Evolutionary conservation across 2,329 filamentous ascomycete genomes (phyloP), one percentile per base, ranked within the genome.

Genomic region (Exophiala bonariae): DNA sequence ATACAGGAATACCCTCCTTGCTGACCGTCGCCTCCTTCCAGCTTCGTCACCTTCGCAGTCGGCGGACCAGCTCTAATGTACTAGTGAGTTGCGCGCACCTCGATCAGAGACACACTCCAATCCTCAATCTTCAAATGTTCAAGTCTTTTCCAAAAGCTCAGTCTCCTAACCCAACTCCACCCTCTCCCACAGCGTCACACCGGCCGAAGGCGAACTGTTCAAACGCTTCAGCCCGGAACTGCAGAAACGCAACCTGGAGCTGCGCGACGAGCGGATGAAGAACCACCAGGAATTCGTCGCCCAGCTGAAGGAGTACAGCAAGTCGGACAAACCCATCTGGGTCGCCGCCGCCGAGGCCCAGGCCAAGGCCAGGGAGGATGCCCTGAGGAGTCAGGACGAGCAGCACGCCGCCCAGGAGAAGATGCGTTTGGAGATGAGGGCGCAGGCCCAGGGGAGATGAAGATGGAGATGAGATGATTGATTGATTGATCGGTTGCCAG

Each of bases 121-220:
- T 67, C 2, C 33, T 9, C 32, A 8, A 5, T 18, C 23, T 14
- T 17, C 6, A 11, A 26, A 26, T 13, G 14, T 17, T 13, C 14
- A 10, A 10, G 23, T 6, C 20, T 17, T 16, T 28, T 23, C 14
- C 5, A 11, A n/a, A 26, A 33, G 19, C 37, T 19, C 16, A n/a
- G 4, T 22, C 20, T 20, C 13, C 14, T 67, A 1, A 23, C 10
- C 32, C 7, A 6, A 17, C 28, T 13, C 14, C n/a, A 8, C 6
- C n/a, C 6, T 7, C 32, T n/a, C 5, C 32, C 31, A 42, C 36
- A 52, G 49, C 33, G 56, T 73, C 47, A 69, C 69, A 20, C 93
- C 93, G 2, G 86, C 87, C 10, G 90, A 96, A 60, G 93, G 96
- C 69, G 90, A 97, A 72, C 79, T 99, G 33, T 90, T 95, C 76